Conservation (phyloP, 441 rosid species). For the Eutrema salsugineum region DNA sequence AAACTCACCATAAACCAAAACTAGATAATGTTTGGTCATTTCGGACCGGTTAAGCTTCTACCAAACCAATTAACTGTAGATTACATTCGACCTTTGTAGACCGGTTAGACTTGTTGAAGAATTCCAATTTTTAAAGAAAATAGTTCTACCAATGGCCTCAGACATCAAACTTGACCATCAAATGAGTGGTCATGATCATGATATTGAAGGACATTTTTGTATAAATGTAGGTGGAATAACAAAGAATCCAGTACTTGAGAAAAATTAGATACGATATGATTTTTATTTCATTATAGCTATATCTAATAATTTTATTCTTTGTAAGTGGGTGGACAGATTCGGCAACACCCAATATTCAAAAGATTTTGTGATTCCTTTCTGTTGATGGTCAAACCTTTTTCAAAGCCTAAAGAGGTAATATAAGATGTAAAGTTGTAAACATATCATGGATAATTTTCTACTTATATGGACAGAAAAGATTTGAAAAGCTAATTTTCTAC, state of each 20-base stretch:
- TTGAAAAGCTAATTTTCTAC: no score
- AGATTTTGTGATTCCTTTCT: neutral
- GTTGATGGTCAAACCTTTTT: constrained; percentile 1
- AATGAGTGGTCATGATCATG: no score
- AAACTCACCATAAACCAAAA: neutral
- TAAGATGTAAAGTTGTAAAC: neutral
- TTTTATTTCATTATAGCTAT: neutral
- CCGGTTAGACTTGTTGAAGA: no score
- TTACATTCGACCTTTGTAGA: neutral
- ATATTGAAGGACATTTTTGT: no score
- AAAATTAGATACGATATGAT: neutral
- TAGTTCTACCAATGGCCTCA: no score
- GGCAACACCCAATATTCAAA: neutral
- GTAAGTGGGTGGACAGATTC: constrained; percentile 7
- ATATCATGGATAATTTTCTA: neutral
- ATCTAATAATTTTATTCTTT: neutral
- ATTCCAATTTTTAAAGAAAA: no score
- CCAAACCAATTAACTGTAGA: neutral
- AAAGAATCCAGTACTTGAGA: neutral
- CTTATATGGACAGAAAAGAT: neutral
- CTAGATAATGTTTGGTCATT: neutral
- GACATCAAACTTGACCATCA: no score
- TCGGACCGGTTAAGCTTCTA: neutral
- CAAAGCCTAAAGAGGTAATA: neutral
- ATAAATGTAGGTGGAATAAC: no score